phyloP scores from a whole-genome alignment of 768 basidiomycete genomes.

The Tylopilus felleus region DNA sequence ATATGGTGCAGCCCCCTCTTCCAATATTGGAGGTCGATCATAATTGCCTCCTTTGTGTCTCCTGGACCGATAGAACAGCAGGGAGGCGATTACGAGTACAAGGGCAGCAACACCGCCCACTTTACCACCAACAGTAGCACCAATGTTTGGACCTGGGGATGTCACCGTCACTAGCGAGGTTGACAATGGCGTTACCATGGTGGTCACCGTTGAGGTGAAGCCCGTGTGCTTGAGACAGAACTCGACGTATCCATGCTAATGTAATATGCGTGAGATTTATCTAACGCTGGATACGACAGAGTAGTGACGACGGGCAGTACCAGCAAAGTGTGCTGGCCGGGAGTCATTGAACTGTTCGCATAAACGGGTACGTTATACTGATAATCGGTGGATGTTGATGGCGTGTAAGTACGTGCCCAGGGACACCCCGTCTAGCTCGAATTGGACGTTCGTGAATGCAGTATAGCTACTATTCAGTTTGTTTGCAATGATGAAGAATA shows the following conservation, averaged over 20 bases:
- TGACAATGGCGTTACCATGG: background rate
- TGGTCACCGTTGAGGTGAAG: too few species aligned
- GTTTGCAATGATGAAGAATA: constrained; percentile 21
- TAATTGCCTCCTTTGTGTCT: background rate
- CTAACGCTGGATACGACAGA: background rate
- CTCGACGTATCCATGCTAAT: constrained; percentile 3
- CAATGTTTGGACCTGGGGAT: background rate
- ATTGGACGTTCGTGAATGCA: constrained; percentile 3
- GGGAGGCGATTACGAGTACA: background rate
- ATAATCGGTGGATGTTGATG: background rate
- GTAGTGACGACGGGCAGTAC: constrained; percentile 1
- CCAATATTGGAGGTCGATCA: background rate
- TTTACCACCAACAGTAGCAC: constrained; percentile 5
- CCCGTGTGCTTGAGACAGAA: too few species aligned
- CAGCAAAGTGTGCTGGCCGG: constrained; percentile 7
- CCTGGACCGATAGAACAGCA: constrained; percentile 8
- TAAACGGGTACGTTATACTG: constrained; percentile 18
- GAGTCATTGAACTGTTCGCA: constrained; percentile 1
- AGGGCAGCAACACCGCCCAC: constrained; percentile 4
- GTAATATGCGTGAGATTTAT: background rate
- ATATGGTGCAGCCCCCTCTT: background rate
- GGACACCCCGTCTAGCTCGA: constrained; percentile 3
- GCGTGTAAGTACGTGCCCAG: background rate
- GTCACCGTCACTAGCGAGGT: background rate
- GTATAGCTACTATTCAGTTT: background rate